Conservation (phyloP, 495 filamentous ascomycete genomes). For the Podospora conica region DNA sequence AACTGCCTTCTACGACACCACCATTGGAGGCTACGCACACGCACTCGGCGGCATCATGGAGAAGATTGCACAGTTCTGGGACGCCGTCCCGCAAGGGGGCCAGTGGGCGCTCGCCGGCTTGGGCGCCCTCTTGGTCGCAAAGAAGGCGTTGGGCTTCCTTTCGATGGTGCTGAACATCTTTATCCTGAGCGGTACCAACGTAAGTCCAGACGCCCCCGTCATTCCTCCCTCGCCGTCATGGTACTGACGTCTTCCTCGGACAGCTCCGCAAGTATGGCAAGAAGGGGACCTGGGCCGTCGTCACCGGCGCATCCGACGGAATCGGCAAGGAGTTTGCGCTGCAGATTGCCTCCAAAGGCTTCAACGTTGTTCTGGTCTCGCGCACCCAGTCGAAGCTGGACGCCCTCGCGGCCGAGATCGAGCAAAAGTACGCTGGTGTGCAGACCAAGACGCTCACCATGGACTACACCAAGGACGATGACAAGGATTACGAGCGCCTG, state of each 20-base stretch:
- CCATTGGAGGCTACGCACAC: not conserved
- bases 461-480: slow-evolving; percentile 78
- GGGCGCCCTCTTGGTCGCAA: slow-evolving; percentile 54
- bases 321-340: slow-evolving; percentile 94
- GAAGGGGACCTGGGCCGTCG: slow-evolving; percentile 87
- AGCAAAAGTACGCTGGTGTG: slow-evolving; percentile 55
- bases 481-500: slow-evolving; percentile 70
- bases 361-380: slow-evolving; percentile 89
- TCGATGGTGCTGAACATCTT: slow-evolving; percentile 68
- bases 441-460: slow-evolving; percentile 74
- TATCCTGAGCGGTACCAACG: slow-evolving; percentile 58
- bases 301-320: slow-evolving; percentile 95
- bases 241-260: slow-evolving; percentile 3
- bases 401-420: slow-evolving; percentile 67
- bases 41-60: slow-evolving; percentile 28
- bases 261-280: slow-evolving; percentile 87
- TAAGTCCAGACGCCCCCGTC: slow-evolving; percentile 25
- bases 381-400: slow-evolving; percentile 88
- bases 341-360: slow-evolving; percentile 84
- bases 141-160: slow-evolving; percentile 54
- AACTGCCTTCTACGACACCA: not conserved
- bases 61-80: slow-evolving; percentile 29
- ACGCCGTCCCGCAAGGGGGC: slow-evolving; percentile 29
- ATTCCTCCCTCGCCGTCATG: not conserved
- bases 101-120: slow-evolving; percentile 42